Conservation (phyloP, 768 basidiomycete species). For the Fomitopsis serialis region DNA sequence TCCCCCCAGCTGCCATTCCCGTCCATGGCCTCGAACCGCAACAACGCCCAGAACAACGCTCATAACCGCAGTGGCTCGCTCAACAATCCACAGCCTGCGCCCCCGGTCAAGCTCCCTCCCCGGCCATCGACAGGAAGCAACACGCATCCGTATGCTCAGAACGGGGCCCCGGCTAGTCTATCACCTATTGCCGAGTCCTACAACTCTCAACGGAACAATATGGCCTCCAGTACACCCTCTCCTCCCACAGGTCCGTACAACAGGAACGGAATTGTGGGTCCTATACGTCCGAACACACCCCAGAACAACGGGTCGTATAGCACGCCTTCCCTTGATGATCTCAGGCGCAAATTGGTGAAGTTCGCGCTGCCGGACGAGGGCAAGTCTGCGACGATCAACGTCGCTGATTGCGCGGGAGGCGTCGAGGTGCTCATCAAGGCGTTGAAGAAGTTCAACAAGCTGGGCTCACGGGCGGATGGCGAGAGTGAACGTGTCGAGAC, state of each 20-base stretch:
- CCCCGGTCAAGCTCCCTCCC: conserved; percentile 38
- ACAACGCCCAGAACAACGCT: conserved; percentile 15
- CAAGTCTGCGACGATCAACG: conserved; percentile 60
- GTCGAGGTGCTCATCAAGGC: conserved; percentile 86
- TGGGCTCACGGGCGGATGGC: conserved; percentile 32
- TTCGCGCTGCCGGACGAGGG: conserved; percentile 84
- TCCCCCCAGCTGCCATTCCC: conserved; percentile 34
- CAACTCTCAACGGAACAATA: conserved; percentile 26
- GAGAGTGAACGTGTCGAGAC: conserved; percentile 52
- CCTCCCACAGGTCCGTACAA: conserved; percentile 32
- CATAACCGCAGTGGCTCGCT: conserved; percentile 52
- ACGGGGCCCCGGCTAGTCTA: conserved; percentile 39
- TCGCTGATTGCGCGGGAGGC: conserved; percentile 74
- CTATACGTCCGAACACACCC: conserved; percentile 38
- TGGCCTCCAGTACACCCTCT: conserved; percentile 34
- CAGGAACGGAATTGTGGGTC: conserved; percentile 54
- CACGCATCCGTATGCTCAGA: conserved; percentile 57
- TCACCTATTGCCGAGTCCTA: conserved; percentile 76
- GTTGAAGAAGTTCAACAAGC: conserved; percentile 84
- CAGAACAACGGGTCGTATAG: conserved; percentile 19
- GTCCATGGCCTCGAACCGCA: conserved; percentile 14
- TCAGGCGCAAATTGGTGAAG: conserved; percentile 82
- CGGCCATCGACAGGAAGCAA: conserved; percentile 38
- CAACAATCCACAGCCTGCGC: conserved; percentile 36
- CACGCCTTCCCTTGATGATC: conserved; percentile 63